phyloP scores from a whole-genome alignment of 805 yeast genomes.

The Candida succiphila region DNA sequence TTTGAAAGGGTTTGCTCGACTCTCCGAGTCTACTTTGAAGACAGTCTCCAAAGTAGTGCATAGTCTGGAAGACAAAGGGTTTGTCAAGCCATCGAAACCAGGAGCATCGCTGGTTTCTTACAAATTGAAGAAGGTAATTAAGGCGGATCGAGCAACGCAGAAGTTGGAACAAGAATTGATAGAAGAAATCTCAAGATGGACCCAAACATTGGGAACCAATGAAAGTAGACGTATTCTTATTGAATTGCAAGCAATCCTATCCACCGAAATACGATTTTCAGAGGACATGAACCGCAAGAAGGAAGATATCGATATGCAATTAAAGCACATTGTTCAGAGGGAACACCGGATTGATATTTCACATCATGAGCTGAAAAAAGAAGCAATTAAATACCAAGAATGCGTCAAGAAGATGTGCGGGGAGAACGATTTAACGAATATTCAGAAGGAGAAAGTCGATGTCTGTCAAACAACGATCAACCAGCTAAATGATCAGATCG shows the following conservation, averaged over 20 bases:
- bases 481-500: too few relatives aligned
- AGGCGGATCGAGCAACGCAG: slow-evolving; percentile 15
- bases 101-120: slow-evolving; percentile 21
- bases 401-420: too few relatives aligned
- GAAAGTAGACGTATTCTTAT: slow-evolving; percentile 29
- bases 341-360: too few relatives aligned
- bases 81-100: slow-evolving; percentile 15
- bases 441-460: too few relatives aligned
- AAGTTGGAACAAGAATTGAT: slow-evolving; percentile 2
- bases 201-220: slow-evolving; percentile 25
- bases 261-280: slow-evolving; percentile 6
- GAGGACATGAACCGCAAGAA: slow-evolving; percentile 31
- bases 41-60: too few relatives aligned
- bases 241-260: slow-evolving; percentile 10
- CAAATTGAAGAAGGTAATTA: slow-evolving; percentile 26
- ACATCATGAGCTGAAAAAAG: too few relatives aligned
- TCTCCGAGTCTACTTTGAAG: too few relatives aligned
- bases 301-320: slow-evolving; percentile 31
- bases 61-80: slow-evolving; percentile 15
- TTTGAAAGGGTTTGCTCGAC: too few relatives aligned
- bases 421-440: too few relatives aligned
- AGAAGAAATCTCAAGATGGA: slow-evolving; percentile 33
- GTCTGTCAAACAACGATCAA: too few relatives aligned
- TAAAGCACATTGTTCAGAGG: slow-evolving; percentile 37
- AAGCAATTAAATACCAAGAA: too few relatives aligned